Evolutionary conservation across 2,329 filamentous ascomycete genomes (phyloP).

Genomic region (Monosporascus sp.): DNA sequence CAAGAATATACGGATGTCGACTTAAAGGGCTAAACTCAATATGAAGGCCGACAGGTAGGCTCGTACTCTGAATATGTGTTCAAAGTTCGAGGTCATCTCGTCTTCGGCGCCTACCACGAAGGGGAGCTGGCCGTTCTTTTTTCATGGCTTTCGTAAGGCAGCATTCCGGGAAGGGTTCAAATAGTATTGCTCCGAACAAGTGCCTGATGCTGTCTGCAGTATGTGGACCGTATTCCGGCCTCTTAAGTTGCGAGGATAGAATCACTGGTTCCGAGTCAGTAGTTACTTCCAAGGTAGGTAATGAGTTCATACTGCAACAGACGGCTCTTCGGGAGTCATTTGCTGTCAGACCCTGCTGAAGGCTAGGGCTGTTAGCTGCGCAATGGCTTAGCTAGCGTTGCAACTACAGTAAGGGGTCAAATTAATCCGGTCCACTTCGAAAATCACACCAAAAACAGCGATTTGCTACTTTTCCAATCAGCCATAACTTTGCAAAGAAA

Average conservation of each 20-base stretch:
- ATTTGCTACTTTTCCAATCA: too few relatives aligned
- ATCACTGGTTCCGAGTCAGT: conserved; percentile 1
- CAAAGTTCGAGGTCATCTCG: conserved; percentile 20
- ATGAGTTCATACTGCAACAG: too few relatives aligned
- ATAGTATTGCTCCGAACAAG: conserved; percentile 13
- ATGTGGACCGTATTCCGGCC: conserved; percentile 15
- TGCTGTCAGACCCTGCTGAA: too few relatives aligned
- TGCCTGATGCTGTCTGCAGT: conserved; percentile 9
- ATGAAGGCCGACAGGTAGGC: conserved; percentile 18
- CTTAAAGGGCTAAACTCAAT: conserved; percentile 24
- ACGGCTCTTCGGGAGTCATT: too few relatives aligned
- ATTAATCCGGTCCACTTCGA: too few relatives aligned
- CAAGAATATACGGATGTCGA: conserved; percentile 27
- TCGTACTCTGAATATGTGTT: conserved; percentile 14
- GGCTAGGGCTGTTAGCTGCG: too few relatives aligned
- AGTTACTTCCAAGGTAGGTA: neutral
- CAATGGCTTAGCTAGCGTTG: too few relatives aligned
- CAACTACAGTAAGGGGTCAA: too few relatives aligned
- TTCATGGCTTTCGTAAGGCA: conserved; percentile 23
- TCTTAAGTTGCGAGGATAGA: conserved; percentile 2
- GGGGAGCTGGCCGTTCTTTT: conserved; percentile 10
- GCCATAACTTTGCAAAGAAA: too few relatives aligned
- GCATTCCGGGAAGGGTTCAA: conserved; percentile 18
- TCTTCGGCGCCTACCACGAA: conserved; percentile 19
- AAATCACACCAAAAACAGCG: too few relatives aligned